These are phyloP conservation scores for Quercus alba DNA, from an alignment of 306 rosid genomes.

Conservation along the genomic window DNA sequence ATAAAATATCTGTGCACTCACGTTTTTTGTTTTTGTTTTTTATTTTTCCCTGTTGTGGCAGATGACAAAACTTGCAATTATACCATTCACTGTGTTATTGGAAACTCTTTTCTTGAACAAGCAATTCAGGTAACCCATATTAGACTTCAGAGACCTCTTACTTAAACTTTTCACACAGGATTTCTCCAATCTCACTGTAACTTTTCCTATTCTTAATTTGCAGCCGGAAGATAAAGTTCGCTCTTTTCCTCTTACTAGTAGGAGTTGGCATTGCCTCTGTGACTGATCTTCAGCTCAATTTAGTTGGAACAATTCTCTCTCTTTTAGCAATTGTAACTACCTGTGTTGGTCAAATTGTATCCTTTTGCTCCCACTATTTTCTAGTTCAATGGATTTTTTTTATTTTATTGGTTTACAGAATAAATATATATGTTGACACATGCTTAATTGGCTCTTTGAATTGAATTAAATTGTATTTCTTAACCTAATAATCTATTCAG, in stretches of 20 bases:
- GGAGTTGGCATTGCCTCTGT: constrained; percentile 99
- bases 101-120: constrained; percentile 81
- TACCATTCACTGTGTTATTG: constrained; percentile 87
- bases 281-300: constrained; percentile 95
- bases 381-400: neutral
- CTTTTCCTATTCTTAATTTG: constrained; percentile 14
- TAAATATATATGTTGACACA: neutral
- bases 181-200: constrained; percentile 6
- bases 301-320: constrained; percentile 73
- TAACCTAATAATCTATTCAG: constrained; percentile 55
- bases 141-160: neutral
- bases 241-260: constrained; percentile 68
- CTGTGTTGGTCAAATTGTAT: constrained; percentile 95
- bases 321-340: constrained; percentile 89
- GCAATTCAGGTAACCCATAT: constrained; percentile 71
- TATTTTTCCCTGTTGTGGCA: constrained; percentile 22
- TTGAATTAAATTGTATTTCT: constrained; percentile 20
- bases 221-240: constrained; percentile 78
- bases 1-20: neutral
- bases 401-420: constrained; percentile 9
- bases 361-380: constrained; percentile 32
- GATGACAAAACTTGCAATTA: constrained; percentile 99
- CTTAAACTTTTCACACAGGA: neutral
- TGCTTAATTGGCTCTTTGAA: neutral
- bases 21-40: constrained; percentile 1